Conservation (phyloP, 2,329 filamentous ascomycete genomes). For the Colletotrichum destructivum region DNA sequence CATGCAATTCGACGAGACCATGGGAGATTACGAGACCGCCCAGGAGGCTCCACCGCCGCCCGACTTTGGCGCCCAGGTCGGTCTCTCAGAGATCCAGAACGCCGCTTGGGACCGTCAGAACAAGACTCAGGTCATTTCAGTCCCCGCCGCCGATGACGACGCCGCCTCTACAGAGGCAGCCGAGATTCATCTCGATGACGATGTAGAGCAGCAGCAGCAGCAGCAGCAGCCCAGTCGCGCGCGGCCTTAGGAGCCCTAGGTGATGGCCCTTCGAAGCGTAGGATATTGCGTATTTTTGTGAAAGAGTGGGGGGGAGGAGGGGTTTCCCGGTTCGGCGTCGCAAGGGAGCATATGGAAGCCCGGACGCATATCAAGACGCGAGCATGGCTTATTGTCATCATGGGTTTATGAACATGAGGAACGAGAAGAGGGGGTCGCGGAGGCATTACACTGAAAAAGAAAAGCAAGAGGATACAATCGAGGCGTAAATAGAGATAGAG, state of each 20-base stretch:
- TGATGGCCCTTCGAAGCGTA: background rate
- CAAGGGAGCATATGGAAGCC: background rate
- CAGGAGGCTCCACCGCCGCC: slow-evolving; percentile 45
- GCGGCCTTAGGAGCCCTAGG: slow-evolving; percentile 12
- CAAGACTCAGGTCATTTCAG: slow-evolving; percentile 54
- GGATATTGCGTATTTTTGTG: slow-evolving; percentile 2
- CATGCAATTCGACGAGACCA: slow-evolving; percentile 40
- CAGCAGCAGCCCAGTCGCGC: slow-evolving; percentile 43
- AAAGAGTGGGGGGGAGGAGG: background rate
- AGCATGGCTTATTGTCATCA: background rate
- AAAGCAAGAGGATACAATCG: slow-evolving; percentile 40
- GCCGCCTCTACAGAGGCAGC: slow-evolving; percentile 61
- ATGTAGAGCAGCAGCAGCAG: slow-evolving; percentile 45
- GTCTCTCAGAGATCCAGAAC: slow-evolving; percentile 50
- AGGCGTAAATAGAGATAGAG: slow-evolving; percentile 42
- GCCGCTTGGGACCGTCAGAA: slow-evolving; percentile 54
- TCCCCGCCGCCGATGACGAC: slow-evolving; percentile 55
- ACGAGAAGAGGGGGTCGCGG: background rate
- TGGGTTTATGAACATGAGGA: slow-evolving; percentile 14
- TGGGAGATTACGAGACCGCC: slow-evolving; percentile 37
- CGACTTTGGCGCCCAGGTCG: slow-evolving; percentile 42
- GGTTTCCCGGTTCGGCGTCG: background rate
- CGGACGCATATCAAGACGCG: background rate
- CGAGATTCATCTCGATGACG: slow-evolving; percentile 65
- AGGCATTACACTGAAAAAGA: slow-evolving; percentile 31